These are phyloP conservation scores for Kwoniella shandongensis DNA, from an alignment of 768 basidiomycete genomes.

Conservation along the genomic window DNA sequence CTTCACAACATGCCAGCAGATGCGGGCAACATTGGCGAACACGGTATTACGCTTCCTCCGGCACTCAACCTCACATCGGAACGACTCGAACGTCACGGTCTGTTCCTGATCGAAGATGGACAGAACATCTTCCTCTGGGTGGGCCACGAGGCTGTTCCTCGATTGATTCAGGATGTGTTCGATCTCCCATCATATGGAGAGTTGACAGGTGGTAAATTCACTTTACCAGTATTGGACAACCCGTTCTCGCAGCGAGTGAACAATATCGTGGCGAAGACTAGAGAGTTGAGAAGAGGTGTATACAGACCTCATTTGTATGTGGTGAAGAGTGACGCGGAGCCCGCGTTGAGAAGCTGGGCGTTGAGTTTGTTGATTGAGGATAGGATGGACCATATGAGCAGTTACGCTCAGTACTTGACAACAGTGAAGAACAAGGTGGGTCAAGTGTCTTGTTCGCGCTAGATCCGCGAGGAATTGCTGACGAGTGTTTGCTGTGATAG, in stretches of 20 bases:
- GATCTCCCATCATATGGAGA: constrained; percentile 82
- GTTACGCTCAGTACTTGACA: constrained; percentile 91
- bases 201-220: constrained; percentile 89
- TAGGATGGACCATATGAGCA: constrained; percentile 87
- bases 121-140: constrained; percentile 98
- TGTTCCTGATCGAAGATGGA: constrained; percentile 95
- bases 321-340: constrained; percentile 97
- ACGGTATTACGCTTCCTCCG: constrained; percentile 76
- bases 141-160: constrained; percentile 96
- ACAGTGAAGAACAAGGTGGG: constrained; percentile 85
- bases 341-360: constrained; percentile 90
- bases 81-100: constrained; percentile 86
- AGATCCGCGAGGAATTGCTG: not conserved
- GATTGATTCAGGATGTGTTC: constrained; percentile 91
- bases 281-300: constrained; percentile 87
- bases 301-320: constrained; percentile 93
- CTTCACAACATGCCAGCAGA: constrained; percentile 84
- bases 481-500: not conserved
- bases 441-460: constrained; percentile 1
- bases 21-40: constrained; percentile 87
- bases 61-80: constrained; percentile 91
- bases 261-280: constrained; percentile 87
- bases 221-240: constrained; percentile 86
- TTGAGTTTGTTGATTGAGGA: constrained; percentile 92
- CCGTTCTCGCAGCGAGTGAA: constrained; percentile 94